Percentiles rank a stretch among this genome's conserved stretches.
These are phyloP conservation scores for Rhizophora mangle DNA, from an alignment of 345 rosid species.

Conservation along the genomic window DNA sequence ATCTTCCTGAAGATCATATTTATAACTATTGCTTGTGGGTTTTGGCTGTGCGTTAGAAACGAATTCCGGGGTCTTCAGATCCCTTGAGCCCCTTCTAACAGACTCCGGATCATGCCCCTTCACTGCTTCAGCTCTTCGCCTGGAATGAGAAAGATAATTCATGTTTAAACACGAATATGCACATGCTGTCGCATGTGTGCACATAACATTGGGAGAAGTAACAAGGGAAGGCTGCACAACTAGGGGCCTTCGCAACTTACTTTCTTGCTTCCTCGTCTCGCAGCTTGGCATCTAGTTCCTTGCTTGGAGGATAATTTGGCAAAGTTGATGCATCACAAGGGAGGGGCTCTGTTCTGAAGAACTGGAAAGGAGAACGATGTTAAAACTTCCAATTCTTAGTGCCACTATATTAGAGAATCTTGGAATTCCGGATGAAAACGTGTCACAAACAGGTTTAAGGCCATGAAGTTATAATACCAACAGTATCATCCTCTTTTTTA, in stretches of 20 bases:
- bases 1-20: constrained; percentile 41
- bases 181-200: no score
- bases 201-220: no score
- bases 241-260: constrained; percentile 25
- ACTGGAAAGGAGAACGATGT: constrained; percentile 30
- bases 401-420: background rate
- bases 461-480: no score
- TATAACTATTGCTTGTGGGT: constrained; percentile 33
- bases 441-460: no score
- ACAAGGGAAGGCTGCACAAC: no score
- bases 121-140: constrained; percentile 56
- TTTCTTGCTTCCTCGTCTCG: constrained; percentile 57
- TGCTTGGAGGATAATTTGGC: constrained; percentile 80
- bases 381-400: background rate
- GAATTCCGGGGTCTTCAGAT: constrained; percentile 63
- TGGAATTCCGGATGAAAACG: background rate
- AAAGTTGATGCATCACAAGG: constrained; percentile 62
- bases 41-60: constrained; percentile 47
- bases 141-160: constrained; percentile 29
- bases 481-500: no score
- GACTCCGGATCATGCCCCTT: constrained; percentile 66
- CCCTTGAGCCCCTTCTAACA: constrained; percentile 58
- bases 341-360: constrained; percentile 57
- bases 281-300: constrained; percentile 67
- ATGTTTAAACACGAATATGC: background rate